phyloP scores from a whole-genome alignment of 2,329 filamentous ascomycete species.

The Rutstroemia sp. region DNA sequence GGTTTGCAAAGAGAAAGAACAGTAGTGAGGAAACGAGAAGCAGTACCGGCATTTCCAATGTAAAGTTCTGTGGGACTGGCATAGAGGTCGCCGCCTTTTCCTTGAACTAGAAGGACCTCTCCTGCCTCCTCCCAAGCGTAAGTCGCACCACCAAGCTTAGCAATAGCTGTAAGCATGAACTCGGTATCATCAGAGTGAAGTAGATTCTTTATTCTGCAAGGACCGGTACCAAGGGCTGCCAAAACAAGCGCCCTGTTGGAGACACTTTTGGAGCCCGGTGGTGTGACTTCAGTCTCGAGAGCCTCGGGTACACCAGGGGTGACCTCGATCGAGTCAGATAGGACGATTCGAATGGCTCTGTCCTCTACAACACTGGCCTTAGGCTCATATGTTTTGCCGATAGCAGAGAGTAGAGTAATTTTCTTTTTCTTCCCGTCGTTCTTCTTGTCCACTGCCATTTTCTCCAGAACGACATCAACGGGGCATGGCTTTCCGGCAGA shows the following conservation, averaged over 20 bases:
- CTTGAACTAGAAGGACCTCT: constrained; percentile 81
- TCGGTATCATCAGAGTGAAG: constrained; percentile 96
- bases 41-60: constrained; percentile 92
- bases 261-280: constrained; percentile 94
- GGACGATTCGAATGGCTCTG: constrained; percentile 69
- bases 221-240: constrained; percentile 79
- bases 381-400: constrained; percentile 80
- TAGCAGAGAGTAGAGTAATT: constrained; percentile 83
- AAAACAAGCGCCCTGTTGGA: constrained; percentile 94
- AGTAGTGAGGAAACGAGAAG: constrained; percentile 89
- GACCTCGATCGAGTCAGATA: constrained; percentile 73
- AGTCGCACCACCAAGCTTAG: constrained; percentile 73
- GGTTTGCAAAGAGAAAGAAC: constrained; percentile 78
- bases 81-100: constrained; percentile 78
- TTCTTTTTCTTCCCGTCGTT: constrained; percentile 95
- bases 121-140: constrained; percentile 94
- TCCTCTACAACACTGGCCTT: constrained; percentile 88
- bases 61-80: constrained; percentile 76
- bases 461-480: constrained; percentile 75
- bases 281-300: constrained; percentile 68
- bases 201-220: constrained; percentile 83
- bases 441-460: constrained; percentile 99
- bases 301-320: constrained; percentile 60
- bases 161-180: constrained; percentile 92
- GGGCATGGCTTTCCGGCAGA: constrained; percentile 83